Base-by-base conservation (phyloP, 192 early-diverging fungal genomes). In the Dimargaris verticillata region DNA sequence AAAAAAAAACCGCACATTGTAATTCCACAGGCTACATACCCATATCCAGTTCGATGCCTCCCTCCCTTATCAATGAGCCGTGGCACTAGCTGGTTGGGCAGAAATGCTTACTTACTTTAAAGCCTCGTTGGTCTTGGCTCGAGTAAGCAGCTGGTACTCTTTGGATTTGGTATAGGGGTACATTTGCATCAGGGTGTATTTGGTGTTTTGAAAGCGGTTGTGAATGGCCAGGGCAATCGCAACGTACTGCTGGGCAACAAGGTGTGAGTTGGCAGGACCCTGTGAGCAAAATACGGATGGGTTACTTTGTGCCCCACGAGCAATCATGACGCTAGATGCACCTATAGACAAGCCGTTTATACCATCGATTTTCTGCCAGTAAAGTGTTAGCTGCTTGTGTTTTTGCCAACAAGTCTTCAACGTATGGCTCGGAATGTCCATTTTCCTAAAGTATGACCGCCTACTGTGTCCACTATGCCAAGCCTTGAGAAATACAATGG, bases 181-280 rank as follows among this genome's bases (percentile, higher is more conserved):
- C 86, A 98, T 94, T 59, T 88, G 83, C 77, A 95, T 66, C 26
- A 94, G 60, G 1, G 82, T 80, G 75, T 95, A 98, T 74, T 98
- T 98, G 64, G 88, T 82, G 75, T 94, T 95, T 49, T 80, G 69
- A 67, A 78, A 91, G 9, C 78, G 63, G 66, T 91, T 93, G 54
- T 87, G 75, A 17, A 79, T 74, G 28, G 73, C 67, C 25, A 93
- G 68, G 29, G 84, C 83, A 55, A 77, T 72, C 67, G 77, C 78
- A 24, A 86, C 58, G 66, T 94, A 94, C 28, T 73, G 80, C 24
- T 66, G 70, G 3, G 84, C 82, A 0, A 83, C 72, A 13, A 89
- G 73, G 14, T 72, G 59, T 12, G 72, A 68, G 0, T 83, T 68
- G 28, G 83, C 54, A 15, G 50, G 61, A n/a, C 83, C 81, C 55